phyloP scores from a whole-genome alignment of 108 stramenopile genomes.

The Parmales sp. region DNA sequence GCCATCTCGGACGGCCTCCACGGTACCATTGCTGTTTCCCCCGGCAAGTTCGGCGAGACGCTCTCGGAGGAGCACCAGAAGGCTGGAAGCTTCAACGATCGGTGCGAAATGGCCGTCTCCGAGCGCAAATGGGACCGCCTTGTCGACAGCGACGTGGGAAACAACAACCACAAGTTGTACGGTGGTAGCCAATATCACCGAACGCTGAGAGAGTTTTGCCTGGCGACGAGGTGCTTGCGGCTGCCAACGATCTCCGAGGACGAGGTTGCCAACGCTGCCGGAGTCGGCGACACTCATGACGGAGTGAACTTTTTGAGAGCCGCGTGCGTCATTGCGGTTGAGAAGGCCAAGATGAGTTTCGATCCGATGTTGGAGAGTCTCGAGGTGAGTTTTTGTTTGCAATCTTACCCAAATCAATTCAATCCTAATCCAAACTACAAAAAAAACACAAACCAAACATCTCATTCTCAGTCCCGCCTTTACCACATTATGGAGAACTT shows the following conservation, averaged over 20 bases:
- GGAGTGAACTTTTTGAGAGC: slow-evolving; percentile 85
- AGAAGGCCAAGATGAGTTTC: slow-evolving; percentile 76
- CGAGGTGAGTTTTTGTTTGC: too few relatives aligned
- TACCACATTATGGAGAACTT: slow-evolving; percentile 77
- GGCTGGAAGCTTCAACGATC: slow-evolving; percentile 65
- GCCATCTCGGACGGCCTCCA: slow-evolving; percentile 59
- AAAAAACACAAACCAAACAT: too few relatives aligned
- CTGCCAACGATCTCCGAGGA: slow-evolving; percentile 73
- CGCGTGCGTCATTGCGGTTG: slow-evolving; percentile 81
- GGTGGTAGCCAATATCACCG: slow-evolving; percentile 89
- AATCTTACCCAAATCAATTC: too few relatives aligned
- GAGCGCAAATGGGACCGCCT: slow-evolving; percentile 58
- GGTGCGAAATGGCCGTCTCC: slow-evolving; percentile 58
- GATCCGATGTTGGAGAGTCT: slow-evolving; percentile 65
- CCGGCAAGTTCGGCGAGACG: slow-evolving; percentile 72
- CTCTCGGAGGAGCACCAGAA: slow-evolving; percentile 60
- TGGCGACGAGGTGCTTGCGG: slow-evolving; percentile 68
- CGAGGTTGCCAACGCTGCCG: slow-evolving; percentile 89
- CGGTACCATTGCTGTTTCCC: slow-evolving; percentile 70
- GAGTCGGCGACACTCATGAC: slow-evolving; percentile 81
- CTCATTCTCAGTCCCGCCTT: slow-evolving; percentile 50
- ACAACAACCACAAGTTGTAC: slow-evolving; percentile 61
- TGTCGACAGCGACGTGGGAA: slow-evolving; percentile 49
- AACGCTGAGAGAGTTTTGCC: slow-evolving; percentile 68
- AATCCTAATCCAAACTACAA: too few relatives aligned